Evolutionary conservation across 441 rosid species (phyloP), one percentile per base, ranked within the genome.

Genomic region (Adansonia madagascariensis): DNA sequence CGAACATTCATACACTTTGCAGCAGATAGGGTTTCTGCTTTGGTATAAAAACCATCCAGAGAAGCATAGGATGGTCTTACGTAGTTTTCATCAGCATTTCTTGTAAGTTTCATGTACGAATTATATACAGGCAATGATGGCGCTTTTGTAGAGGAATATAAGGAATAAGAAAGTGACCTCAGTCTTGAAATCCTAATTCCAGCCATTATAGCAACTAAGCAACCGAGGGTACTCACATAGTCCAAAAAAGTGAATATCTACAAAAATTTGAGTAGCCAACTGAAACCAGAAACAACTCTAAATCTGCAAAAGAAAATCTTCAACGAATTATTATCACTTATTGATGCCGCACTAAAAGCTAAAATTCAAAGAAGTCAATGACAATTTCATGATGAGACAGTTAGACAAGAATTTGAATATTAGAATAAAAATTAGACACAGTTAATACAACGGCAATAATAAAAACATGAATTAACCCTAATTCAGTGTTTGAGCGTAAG

Each of bases 121-220:
- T 55, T 83, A 70, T 56, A 39, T 0, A 76, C 18, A 1, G 72
- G 85, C 5, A 75, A 6, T 0, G 77, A 53, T 24, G 56, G 75
- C 56, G 12, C 1, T 63, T 63, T 63, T 35, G 2, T 5, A 63
- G 46, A 63, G 2, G 46, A 31, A 6, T 14, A 63, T 7, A 63
- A 15, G 46, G 67, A 63, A 63, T 71, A 84, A 77, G 75, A 14
- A 35, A 86, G 73, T 55, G 88, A 84, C 59, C 76, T 88, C 56
- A 88, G 82, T 62, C 77, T 79, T n/a, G 84, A 82, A 79, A 81
- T 71, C 86, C 87, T 80, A 82, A 76, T 69, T 67, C 85, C 86
- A 67, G 86, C 83, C 92, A 89, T 89, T 17, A 43, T 10, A 69
- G 31, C 69, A 71, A 76, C 80, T 44, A 59, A 46, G 27, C 35